These are phyloP conservation scores for Mollisia scopiformis DNA, from an alignment of 2,329 filamentous ascomycete species.

Conservation along the genomic window DNA sequence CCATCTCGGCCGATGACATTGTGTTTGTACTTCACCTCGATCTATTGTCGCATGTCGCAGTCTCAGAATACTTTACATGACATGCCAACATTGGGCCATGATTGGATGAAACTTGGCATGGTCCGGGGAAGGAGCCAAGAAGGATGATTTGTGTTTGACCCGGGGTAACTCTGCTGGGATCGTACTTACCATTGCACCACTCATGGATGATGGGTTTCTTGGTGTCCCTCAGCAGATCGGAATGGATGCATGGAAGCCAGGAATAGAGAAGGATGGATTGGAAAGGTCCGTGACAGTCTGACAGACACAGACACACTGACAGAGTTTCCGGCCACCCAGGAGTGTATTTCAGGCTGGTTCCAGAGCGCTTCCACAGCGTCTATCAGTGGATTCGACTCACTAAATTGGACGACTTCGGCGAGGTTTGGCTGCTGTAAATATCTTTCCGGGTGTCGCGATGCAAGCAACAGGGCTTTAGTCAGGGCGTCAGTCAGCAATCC, in stretches of 20 bases:
- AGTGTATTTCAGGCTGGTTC: background rate
- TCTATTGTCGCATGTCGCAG: slow-evolving; percentile 15
- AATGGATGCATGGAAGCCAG: background rate
- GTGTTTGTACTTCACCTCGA: background rate
- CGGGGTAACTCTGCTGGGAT: slow-evolving; percentile 2
- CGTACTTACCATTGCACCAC: background rate
- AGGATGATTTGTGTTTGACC: background rate
- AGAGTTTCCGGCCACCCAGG: background rate
- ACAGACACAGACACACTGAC: background rate
- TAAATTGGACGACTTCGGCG: background rate
- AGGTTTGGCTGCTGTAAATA: background rate
- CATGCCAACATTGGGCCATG: background rate
- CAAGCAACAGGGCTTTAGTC: background rate
- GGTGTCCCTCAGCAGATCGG: background rate
- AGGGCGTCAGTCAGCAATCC: background rate
- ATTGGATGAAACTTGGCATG: slow-evolving; percentile 1
- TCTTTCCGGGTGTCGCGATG: background rate
- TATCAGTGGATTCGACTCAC: background rate
- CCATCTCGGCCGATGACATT: background rate
- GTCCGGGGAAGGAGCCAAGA: background rate
- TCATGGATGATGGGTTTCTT: background rate
- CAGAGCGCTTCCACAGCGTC: background rate
- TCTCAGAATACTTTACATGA: slow-evolving; percentile 15
- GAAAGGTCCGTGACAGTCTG: background rate
- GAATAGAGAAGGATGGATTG: no score